Evolutionary conservation across 163 green algal genomes (phyloP), one percentile per base, ranked within the genome.

Genomic region (Prototheca wickerhamii): DNA sequence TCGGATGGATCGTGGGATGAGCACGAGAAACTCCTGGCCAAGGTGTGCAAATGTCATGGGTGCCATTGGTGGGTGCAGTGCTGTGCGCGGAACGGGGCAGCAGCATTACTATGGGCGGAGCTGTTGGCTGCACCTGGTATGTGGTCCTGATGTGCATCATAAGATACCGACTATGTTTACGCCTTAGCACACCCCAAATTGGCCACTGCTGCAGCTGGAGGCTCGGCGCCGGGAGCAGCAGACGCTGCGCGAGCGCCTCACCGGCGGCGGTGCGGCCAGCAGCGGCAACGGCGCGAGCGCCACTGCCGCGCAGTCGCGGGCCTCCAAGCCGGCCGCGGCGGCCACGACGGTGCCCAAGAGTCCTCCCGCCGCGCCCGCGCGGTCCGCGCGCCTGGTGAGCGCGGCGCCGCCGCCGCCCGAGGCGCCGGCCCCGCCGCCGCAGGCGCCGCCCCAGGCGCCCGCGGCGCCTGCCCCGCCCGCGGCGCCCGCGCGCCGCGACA

Each of bases 401-500:
- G 20, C 42, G 33, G 35, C 51, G 34, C 33, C 33, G 23, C 29
- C 8, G 37, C 34, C 44, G n/a, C 55, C 60, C 31, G 37, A 53
- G 33, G 50, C 44, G 21, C 46, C 32, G 25, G 51, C 26, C 6
- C 43, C 21, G 37, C 51, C 50, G 3, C 40, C 60, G 54, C 50
- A n/a, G 35, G 40, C 4, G 20, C 53, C 31, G 33, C 54, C 25
- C 21, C 50, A 31, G 21, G 49, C 40, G 40, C 63, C 7, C 17
- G 49, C 62, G 33, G 37, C 59, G 2, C 32, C 59, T 4, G 37
- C 69, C 1, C 71, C 76, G 2, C 77, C 81, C 0, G 61, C 81
- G 30, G 79, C 37, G 2, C 80, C 29, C 67, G 74, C 20, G 46
- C 78, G 61, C 32, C 59, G 33, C 8, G 8, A 34, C 42, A 78